Percentiles rank a stretch among this genome's conserved stretches.
These are phyloP conservation scores for Corymbia citriodora DNA, from an alignment of 441 rosid species.

Conservation along the genomic window DNA sequence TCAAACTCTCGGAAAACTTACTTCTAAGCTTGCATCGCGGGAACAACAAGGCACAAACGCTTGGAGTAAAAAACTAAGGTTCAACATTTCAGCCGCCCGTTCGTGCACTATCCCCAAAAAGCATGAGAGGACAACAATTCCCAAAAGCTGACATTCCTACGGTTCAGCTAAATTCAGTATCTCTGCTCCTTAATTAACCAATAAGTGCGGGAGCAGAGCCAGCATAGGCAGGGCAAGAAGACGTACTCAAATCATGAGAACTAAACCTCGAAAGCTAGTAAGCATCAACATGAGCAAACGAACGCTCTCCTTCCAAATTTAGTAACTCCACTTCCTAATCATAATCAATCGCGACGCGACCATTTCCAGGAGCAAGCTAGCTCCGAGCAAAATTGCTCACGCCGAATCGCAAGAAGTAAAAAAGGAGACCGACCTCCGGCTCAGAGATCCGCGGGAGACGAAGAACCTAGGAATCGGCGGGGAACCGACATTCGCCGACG, in stretches of 20 bases:
- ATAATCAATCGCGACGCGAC: not conserved
- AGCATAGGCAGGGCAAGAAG: not conserved
- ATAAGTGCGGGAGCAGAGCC: not conserved
- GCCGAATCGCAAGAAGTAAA: not conserved
- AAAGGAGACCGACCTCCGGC: not conserved
- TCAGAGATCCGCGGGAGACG: not conserved
- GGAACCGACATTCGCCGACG: not conserved
- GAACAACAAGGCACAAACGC: not conserved
- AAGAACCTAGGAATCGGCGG: not conserved
- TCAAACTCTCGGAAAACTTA: not conserved
- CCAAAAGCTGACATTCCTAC: not conserved
- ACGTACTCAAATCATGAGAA: not conserved
- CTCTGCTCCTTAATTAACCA: not conserved
- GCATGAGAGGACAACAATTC: not conserved
- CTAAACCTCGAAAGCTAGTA: not conserved
- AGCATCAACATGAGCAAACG: not conserved
- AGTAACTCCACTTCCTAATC: not conserved
- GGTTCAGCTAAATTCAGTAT: not conserved
- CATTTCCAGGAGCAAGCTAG: not conserved
- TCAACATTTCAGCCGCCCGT: not conserved
- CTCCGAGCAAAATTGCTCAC: not conserved
- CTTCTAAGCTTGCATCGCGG: not conserved
- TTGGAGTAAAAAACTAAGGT: not conserved
- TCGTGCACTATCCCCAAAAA: not conserved
- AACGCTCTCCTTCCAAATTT: not conserved